A percentile compares a stretch with the other conserved stretches of the same genome.
phyloP scores from a whole-genome alignment of 2,329 filamentous ascomycete genomes.

The Colletotrichum tofieldiae region DNA sequence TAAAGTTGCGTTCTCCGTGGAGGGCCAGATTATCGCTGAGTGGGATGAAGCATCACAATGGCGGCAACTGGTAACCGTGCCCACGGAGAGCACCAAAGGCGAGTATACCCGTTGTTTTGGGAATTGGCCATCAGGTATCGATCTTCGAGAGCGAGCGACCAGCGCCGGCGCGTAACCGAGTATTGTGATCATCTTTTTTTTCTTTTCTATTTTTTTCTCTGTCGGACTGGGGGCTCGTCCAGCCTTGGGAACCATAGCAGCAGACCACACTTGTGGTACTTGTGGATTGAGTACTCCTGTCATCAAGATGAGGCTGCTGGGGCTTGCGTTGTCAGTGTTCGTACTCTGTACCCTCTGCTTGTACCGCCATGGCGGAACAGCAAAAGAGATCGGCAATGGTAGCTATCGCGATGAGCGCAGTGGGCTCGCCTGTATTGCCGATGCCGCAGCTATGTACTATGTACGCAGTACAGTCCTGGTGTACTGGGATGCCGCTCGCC shows the following conservation, averaged over 20 bases:
- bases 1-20: constrained; percentile 3
- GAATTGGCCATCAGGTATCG: not conserved
- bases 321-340: not conserved
- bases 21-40: constrained; percentile 1
- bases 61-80: not conserved
- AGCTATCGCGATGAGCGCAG: not conserved
- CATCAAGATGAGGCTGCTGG: constrained; percentile 9
- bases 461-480: constrained; percentile 6
- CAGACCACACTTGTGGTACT: constrained; percentile 24
- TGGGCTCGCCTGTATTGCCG: constrained; percentile 20
- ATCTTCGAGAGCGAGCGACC: not conserved
- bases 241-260: not conserved
- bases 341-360: not conserved
- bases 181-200: constrained; percentile 21
- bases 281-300: constrained; percentile 22
- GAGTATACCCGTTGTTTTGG: not conserved
- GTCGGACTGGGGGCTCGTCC: not conserved
- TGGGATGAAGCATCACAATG: not conserved
- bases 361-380: constrained; percentile 20
- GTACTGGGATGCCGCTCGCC: constrained; percentile 1
- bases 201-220: not conserved
- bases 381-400: constrained; percentile 19
- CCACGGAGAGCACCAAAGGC: not conserved
- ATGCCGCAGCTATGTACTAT: constrained; percentile 5
- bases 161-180: not conserved